phyloP scores from a whole-genome alignment of 1,139 yeast species.

The Pichia sp. region DNA sequence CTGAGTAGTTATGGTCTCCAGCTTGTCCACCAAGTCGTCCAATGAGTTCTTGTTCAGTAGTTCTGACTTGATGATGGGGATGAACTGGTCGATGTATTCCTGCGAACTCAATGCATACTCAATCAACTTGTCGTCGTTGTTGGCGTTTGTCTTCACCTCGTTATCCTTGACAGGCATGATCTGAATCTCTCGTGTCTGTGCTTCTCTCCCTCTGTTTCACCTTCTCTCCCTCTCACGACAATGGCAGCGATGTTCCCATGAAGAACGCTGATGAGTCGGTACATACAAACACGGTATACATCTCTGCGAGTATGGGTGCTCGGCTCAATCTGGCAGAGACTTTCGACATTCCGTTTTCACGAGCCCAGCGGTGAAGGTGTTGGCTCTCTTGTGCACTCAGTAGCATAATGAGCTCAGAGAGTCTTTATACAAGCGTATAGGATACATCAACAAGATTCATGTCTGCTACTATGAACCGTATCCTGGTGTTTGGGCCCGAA shows the following conservation, averaged over 20 bases:
- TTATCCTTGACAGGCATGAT: conserved; percentile 1
- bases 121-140: conserved; percentile 22
- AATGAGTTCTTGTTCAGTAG: conserved; percentile 48
- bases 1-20: conserved; percentile 46
- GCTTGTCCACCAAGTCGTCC: conserved; percentile 49
- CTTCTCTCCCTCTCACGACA: no score
- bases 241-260: no score
- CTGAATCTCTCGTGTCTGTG: not conserved
- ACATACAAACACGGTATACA: not conserved
- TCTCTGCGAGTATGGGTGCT: not conserved
- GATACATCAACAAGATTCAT: no score
- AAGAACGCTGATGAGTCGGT: no score
- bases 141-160: not conserved
- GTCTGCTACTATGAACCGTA: not conserved
- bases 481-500: conserved; percentile 7
- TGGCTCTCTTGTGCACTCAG: not conserved
- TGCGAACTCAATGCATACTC: conserved; percentile 50
- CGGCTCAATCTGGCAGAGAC: not conserved
- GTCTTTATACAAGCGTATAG: not conserved
- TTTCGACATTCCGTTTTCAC: not conserved
- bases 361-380: not conserved
- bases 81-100: conserved; percentile 73
- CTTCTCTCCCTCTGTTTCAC: no score
- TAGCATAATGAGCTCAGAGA: not conserved
- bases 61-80: conserved; percentile 74